Base-by-base conservation (phyloP, 148 eudicot species). In the Fagopyrum tataricum region DNA sequence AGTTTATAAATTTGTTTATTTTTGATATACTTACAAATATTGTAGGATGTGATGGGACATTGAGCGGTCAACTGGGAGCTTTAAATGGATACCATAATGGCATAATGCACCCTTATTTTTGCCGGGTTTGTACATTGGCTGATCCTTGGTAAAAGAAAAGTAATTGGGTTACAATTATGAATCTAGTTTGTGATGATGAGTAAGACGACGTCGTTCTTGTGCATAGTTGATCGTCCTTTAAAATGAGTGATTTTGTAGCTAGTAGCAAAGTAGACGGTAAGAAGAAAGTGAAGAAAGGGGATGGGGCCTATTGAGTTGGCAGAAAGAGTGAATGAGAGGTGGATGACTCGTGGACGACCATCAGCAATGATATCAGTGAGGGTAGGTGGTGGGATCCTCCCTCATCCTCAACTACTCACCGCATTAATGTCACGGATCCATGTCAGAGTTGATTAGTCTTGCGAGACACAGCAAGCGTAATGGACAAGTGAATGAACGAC, bases 241-340 rank as follows among this genome's bases (percentile, higher is more conserved):
- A 31, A 31, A 31, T 0, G 37, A 31, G 37, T 31, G 1, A 31
- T 31, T 31, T 1, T 31, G 37, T 31, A 31, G 37, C 37, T 31
- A 31, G 37, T 1, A 31, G 37, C 2, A 31, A n/a, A n/a, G n/a
- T 31, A 31, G 37, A 3, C 37, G 37, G 37, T 31, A 31, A 31
- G 37, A 31, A 31, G 37, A 31, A 31, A 31, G 37, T 1, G 37
- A 31, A 31, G 37, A 31, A 31, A 31, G 37, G 37, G 37, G 37
- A 31, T 31, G 37, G 37, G 37, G 37, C 37, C 37, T n/a, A 31
- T 31, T 31, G 2, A 31, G 37, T 31, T 0, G 37, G 37, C 37
- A 31, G 53, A 53, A 14, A 4, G 64, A 58, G 64, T 58, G 31
- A 58, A 58, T 58, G 64, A 61, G 67, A 17, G 67, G 67, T 61